Conservation (phyloP, 1,139 yeast genomes). For the Taphrina communis region DNA sequence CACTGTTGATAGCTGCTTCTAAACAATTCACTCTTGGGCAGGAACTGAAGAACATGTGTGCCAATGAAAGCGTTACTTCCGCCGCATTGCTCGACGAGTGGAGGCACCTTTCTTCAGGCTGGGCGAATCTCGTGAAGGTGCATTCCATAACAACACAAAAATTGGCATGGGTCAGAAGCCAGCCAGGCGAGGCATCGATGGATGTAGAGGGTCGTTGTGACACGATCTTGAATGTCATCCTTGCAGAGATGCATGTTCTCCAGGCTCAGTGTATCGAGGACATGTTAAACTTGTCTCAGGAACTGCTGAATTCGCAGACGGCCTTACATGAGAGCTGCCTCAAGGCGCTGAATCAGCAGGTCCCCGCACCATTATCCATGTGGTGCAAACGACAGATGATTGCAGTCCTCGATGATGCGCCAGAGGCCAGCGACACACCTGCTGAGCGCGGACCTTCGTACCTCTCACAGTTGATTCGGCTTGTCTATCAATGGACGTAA, state of each 20-base stretch:
- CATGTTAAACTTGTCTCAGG: background rate
- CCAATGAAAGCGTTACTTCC: background rate
- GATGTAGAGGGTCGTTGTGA: slow-evolving; percentile 5
- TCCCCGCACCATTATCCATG: slow-evolving; percentile 2
- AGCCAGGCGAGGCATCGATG: background rate
- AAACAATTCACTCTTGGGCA: background rate
- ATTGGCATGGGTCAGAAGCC: background rate
- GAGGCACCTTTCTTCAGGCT: background rate
- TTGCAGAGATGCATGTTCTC: slow-evolving; percentile 17
- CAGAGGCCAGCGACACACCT: background rate
- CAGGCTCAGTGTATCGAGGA: background rate
- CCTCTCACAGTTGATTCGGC: background rate
- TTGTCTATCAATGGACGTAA: background rate
- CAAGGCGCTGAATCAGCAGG: background rate
- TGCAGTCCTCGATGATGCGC: slow-evolving; percentile 2
- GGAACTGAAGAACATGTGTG: background rate
- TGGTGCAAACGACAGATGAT: background rate
- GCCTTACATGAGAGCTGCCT: background rate
- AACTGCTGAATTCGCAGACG: background rate
- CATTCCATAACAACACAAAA: background rate
- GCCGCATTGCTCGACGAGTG: slow-evolving; percentile 6
- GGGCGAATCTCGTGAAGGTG: background rate
- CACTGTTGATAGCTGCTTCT: background rate
- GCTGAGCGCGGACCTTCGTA: background rate
- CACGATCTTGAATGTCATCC: slow-evolving; percentile 12